phyloP scores from a whole-genome alignment of 257 asterid genomes.

The Cinchona pubescens region DNA sequence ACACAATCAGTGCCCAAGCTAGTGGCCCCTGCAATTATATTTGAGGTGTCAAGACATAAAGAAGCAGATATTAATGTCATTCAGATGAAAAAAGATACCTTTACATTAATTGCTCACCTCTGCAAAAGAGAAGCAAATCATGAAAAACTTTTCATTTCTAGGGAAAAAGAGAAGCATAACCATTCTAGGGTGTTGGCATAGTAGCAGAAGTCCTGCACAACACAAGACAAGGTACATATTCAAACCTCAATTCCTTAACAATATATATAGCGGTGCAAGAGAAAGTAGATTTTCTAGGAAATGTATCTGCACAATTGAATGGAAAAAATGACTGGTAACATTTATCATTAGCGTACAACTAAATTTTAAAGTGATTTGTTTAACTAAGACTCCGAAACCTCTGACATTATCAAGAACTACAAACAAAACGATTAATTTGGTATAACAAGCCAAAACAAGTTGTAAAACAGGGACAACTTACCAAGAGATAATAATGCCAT shows the following conservation, averaged over 20 bases:
- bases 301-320: background rate
- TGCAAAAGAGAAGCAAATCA: constrained; percentile 98
- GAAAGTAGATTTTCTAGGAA: background rate
- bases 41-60: background rate
- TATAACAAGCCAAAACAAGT: background rate
- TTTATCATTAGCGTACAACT: background rate
- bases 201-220: constrained; percentile 85
- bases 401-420: too few species aligned
- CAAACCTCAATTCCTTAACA: background rate
- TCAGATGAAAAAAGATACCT: constrained; percentile 12
- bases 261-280: background rate
- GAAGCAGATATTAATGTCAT: background rate
- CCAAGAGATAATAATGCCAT: constrained; percentile 99
- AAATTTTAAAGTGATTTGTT: background rate
- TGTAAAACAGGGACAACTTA: constrained; percentile 26
- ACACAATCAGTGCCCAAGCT: constrained; percentile 96
- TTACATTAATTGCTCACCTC: constrained; percentile 57
- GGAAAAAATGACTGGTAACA: background rate
- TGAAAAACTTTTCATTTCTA: constrained; percentile 82
- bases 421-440: background rate
- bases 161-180: constrained; percentile 78
- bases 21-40: constrained; percentile 78
- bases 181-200: constrained; percentile 87
- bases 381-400: too few species aligned
- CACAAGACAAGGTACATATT: too few species aligned